Conservation (phyloP, 306 rosid species). For the Corylus avellana region DNA sequence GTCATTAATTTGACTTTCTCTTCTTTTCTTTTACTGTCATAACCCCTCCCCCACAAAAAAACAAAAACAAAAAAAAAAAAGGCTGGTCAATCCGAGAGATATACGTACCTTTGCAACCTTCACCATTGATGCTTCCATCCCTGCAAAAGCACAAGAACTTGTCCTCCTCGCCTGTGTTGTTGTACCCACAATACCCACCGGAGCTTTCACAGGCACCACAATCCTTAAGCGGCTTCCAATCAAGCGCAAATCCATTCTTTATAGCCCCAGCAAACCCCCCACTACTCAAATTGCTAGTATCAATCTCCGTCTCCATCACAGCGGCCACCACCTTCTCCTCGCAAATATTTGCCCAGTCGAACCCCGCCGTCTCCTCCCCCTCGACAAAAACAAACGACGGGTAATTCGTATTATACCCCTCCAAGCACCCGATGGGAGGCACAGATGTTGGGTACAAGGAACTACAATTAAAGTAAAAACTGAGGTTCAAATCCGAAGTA, state of each 20-base stretch:
- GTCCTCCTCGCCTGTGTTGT: neutral
- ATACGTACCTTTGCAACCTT: neutral
- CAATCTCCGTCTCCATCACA: fast-evolving
- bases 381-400: neutral
- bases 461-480: neutral
- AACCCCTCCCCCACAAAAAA: too few species aligned
- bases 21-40: too few species aligned
- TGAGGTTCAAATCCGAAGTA: neutral
- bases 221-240: neutral
- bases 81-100: too few species aligned
- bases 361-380: neutral
- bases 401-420: neutral
- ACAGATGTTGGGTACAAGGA: neutral
- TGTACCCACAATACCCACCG: neutral
- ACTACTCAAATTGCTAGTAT: fast-evolving
- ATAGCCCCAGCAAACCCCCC: fast-evolving
- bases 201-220: neutral
- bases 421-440: neutral
- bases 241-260: neutral
- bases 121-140: neutral
- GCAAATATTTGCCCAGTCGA: neutral
- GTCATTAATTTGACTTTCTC: too few species aligned
- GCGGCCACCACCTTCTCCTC: neutral
- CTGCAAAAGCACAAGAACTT: neutral
- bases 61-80: too few species aligned